Conservation (phyloP, 2,329 filamentous ascomycete genomes). For the Fusarium oxysporum region DNA sequence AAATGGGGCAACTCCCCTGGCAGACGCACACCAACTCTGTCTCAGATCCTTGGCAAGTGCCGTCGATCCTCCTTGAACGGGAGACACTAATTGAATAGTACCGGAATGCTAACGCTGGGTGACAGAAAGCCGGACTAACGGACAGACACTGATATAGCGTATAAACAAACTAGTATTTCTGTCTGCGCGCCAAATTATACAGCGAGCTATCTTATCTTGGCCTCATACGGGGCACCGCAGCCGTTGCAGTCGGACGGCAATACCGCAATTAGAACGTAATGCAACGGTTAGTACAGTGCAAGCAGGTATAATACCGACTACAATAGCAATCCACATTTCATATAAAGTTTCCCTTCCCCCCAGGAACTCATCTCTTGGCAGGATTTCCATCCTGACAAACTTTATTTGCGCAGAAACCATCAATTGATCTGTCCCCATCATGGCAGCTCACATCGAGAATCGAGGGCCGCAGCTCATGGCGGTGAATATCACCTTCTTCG, state of each 20-base stretch:
- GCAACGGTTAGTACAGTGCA: neutral
- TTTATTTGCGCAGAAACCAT: neutral
- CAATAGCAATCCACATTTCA: slow-evolving; percentile 3
- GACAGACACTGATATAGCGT: accelerated
- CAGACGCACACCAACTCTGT: neutral
- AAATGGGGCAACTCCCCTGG: neutral
- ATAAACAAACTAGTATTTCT: neutral
- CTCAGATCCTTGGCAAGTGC: neutral
- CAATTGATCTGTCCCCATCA: slow-evolving; percentile 10
- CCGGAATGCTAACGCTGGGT: neutral
- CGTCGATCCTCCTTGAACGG: neutral
- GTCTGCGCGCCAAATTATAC: neutral
- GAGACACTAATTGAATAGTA: neutral
- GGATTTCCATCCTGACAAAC: slow-evolving; percentile 16
- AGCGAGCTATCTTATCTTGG: neutral
- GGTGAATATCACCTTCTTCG: slow-evolving; percentile 49
- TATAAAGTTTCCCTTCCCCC: slow-evolving; percentile 3
- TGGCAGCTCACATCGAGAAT: slow-evolving; percentile 38
- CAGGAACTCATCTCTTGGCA: neutral
- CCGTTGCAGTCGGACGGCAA: slow-evolving; percentile 6
- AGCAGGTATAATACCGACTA: neutral
- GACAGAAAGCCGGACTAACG: neutral
- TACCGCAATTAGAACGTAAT: neutral
- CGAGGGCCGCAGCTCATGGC: slow-evolving; percentile 48
- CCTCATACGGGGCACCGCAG: slow-evolving; percentile 43